Conservation (phyloP, 2,329 filamentous ascomycete genomes). For the Colletotrichum tropicicola region DNA sequence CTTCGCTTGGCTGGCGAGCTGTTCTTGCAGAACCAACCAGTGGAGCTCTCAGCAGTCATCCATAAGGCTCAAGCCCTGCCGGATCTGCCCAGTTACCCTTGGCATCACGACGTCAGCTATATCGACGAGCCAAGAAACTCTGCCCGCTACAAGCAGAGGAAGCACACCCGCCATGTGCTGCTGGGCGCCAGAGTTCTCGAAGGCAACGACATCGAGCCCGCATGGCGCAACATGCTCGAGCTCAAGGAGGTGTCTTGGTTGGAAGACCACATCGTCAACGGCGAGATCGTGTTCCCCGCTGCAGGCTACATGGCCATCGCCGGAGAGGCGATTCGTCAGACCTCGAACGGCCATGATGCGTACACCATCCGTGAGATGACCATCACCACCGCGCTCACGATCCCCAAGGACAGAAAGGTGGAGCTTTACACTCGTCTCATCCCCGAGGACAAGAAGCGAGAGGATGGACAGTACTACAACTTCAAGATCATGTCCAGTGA, state of each 20-base stretch:
- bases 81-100: constrained; percentile 14
- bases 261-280: constrained; percentile 22
- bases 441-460: neutral
- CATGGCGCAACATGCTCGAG: constrained; percentile 20
- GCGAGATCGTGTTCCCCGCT: constrained; percentile 13
- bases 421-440: constrained; percentile 44
- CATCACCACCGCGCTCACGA: constrained; percentile 38
- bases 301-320: constrained; percentile 20
- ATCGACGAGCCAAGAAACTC: constrained; percentile 11
- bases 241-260: constrained; percentile 19
- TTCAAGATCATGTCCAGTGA: constrained; percentile 43
- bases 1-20: constrained; percentile 54
- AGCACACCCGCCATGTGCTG: constrained; percentile 2
- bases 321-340: constrained; percentile 16
- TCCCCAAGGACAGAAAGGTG: constrained; percentile 36
- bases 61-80: constrained; percentile 5
- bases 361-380: constrained; percentile 42
- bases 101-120: constrained; percentile 12
- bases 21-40: constrained; percentile 50
- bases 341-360: constrained; percentile 11
- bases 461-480: constrained; percentile 38
- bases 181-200: constrained; percentile 15
- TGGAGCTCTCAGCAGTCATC: constrained; percentile 45
- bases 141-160: constrained; percentile 5
- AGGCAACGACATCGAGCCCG: constrained; percentile 15